A percentile compares a stretch with the other conserved stretches of the same genome.
Evolutionary conservation across 1,284 basidiomycete species (phyloP).

Genomic region (Ceratorhiza oryzae-sativae): DNA sequence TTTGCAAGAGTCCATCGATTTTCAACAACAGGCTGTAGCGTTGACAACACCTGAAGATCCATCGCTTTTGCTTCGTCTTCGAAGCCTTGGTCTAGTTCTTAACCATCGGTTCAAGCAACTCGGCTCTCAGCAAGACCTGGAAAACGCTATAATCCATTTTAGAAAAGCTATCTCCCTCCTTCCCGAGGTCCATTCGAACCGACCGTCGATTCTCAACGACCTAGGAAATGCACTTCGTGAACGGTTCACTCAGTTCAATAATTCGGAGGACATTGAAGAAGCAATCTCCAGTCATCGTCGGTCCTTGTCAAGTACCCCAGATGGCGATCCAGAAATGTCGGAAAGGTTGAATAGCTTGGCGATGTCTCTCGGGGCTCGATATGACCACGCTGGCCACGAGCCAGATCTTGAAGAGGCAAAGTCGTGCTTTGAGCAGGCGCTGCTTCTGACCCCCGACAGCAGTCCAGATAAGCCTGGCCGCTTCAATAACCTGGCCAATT

Average conservation of each 20-base stretch:
- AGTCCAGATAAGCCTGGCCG: not conserved
- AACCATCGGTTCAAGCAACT: not conserved
- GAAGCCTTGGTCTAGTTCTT: not conserved
- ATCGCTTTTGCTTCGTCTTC: not conserved
- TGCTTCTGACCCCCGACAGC: not conserved
- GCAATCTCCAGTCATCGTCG: not conserved
- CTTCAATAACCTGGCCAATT: not conserved
- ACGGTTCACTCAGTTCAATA: not conserved
- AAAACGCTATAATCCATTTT: not conserved
- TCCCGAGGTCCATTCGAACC: not conserved
- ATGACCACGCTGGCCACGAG: not conserved
- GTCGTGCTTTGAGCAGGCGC: not conserved
- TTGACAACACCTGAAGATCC: not conserved
- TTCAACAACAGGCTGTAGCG: not conserved
- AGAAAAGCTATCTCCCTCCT: not conserved
- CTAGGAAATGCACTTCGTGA: not conserved
- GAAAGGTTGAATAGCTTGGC: not conserved
- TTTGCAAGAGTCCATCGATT: not conserved
- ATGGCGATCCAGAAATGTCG: not conserved
- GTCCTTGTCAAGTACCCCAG: not conserved
- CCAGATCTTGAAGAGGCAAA: not conserved
- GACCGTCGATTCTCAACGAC: not conserved
- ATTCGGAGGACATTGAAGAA: not conserved
- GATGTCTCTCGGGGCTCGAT: not conserved
- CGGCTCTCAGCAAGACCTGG: slow-evolving; percentile 7